Evolutionary conservation across 768 basidiomycete genomes (phyloP).

Genomic region (Mrakia frigida): DNA sequence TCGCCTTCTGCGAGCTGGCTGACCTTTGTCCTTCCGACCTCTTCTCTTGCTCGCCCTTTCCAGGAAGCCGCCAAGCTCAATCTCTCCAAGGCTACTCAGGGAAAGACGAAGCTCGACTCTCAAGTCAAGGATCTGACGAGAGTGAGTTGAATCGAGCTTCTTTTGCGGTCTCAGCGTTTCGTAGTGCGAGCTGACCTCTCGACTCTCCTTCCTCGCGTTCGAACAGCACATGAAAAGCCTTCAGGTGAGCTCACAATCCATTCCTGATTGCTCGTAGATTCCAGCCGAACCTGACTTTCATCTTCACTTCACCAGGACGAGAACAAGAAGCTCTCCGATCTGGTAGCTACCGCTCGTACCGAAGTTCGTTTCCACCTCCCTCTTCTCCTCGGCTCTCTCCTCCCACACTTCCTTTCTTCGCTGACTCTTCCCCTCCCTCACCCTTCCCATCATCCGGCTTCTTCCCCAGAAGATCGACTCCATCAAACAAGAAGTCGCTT

Average conservation of each 20-base stretch:
- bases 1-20: slow-evolving; percentile 20
- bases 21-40: background rate
- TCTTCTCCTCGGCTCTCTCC: slow-evolving; percentile 35
- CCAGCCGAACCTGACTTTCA: background rate
- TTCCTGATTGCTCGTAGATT: fast-evolving
- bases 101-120: slow-evolving; percentile 9
- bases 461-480: slow-evolving; percentile 8
- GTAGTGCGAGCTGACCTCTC: background rate
- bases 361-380: slow-evolving; percentile 26
- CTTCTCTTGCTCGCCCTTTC: background rate
- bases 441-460: background rate
- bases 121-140: slow-evolving; percentile 16
- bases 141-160: background rate
- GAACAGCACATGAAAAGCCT: slow-evolving; percentile 17
- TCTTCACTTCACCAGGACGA: slow-evolving; percentile 52
- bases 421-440: slow-evolving; percentile 3
- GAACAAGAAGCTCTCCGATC: slow-evolving; percentile 63
- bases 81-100: slow-evolving; percentile 6
- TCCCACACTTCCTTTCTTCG: slow-evolving; percentile 18
- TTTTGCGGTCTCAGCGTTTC: background rate
- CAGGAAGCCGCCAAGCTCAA: slow-evolving; percentile 26
- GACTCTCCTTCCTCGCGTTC: background rate
- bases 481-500: slow-evolving; percentile 53
- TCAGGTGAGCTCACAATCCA: background rate
- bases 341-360: slow-evolving; percentile 53